These are phyloP conservation scores for Alternaria novae-zelandiae DNA, from an alignment of 2,329 filamentous ascomycete genomes.

Conservation along the genomic window DNA sequence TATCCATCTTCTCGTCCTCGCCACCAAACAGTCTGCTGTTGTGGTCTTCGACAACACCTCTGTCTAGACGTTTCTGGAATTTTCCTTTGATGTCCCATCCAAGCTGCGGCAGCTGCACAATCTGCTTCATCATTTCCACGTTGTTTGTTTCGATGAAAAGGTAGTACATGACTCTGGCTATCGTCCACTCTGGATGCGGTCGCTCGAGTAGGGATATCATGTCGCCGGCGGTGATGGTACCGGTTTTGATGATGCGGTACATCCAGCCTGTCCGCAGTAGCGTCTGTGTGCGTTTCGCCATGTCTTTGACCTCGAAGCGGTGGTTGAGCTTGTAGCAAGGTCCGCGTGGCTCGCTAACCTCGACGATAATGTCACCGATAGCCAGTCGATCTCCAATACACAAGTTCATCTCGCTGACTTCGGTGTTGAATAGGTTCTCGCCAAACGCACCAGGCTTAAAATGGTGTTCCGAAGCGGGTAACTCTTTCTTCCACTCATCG, in stretches of 20 bases:
- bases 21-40: conserved; percentile 35
- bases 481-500: conserved; percentile 59
- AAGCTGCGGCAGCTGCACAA: conserved; percentile 55
- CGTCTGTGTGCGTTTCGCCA: conserved; percentile 64
- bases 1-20: conserved; percentile 36
- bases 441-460: conserved; percentile 68
- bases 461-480: conserved; percentile 57
- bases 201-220: conserved; percentile 63
- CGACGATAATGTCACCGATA: conserved; percentile 59
- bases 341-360: conserved; percentile 67
- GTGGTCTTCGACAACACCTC: conserved; percentile 46
- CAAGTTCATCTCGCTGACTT: conserved; percentile 68
- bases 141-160: conserved; percentile 63
- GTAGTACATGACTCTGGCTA: conserved; percentile 68
- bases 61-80: conserved; percentile 61
- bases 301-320: conserved; percentile 68
- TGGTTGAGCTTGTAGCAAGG: conserved; percentile 75
- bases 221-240: conserved; percentile 63
- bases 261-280: conserved; percentile 69
- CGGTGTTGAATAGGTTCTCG: conserved; percentile 66
- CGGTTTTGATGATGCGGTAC: conserved; percentile 65
- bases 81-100: conserved; percentile 58
- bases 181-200: conserved; percentile 65
- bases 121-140: conserved; percentile 53
- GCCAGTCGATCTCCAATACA: conserved; percentile 69